Evolutionary conservation across 805 yeast genomes (phyloP), one percentile per base, ranked within the genome.

Genomic region (Ogataea trehalophila): DNA sequence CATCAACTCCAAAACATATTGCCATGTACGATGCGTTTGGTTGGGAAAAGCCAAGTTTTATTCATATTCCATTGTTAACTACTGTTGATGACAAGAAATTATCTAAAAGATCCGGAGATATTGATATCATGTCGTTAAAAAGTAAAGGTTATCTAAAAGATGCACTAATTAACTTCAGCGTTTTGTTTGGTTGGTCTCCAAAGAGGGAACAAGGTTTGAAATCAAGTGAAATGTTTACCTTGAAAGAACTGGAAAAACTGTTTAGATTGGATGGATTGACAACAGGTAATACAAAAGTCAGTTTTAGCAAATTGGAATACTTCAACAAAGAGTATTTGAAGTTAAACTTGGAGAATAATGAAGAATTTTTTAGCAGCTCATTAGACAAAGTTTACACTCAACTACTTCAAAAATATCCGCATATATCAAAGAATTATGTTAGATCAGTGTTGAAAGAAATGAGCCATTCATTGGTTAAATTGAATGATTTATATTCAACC

Each of bases 101-200:
- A 29, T 85, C 95, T 45, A 94, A 94, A 61, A 73, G 99, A 52
- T 78, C 83, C 18, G 92, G 95, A 6, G 96, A 89, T 61, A 77
- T 79, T 9, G 88, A 89, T 42, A 81, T 94, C 2, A 64, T 77
- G 54, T 74, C 77, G 5, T 69, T 86, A 63, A 74, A 70, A 34
- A 67, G 71, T 0, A 71, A 71, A 38, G 96, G 96, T 0, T 74
- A 87, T 15, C 66, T 89, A 5, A 95, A 97, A 0, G 96, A 91
- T 61, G 94, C 99, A 0, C 65, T 94, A 37, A 70, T 87, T 6
- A 94, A 94, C 58, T 94, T 89, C 63, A 85, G 84, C 39, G 96
- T 92, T 0, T 71, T 94, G 48, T 86, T 89, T 65, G 99, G 99
- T 0, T 94, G 99, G 99, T 77, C 96, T 5, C 95, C 97, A 4